Evolutionary conservation across 768 basidiomycete species (phyloP), one percentile per base, ranked within the genome.

Genomic region (Agaricus sinodeliciosus): DNA sequence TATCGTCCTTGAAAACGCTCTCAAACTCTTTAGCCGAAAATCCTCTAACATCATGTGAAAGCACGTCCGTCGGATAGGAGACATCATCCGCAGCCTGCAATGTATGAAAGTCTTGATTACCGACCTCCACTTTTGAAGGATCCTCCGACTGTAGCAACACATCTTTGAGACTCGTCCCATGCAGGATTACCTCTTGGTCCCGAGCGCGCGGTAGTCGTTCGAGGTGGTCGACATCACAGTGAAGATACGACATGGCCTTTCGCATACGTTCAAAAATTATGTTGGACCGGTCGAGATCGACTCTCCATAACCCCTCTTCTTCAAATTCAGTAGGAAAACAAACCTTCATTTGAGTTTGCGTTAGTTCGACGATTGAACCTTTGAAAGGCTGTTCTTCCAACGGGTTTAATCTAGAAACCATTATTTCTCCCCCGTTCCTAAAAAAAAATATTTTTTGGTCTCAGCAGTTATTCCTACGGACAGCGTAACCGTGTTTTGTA

Each of bases 161-260:
- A 57, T 93, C 85, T 25, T 90, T 79, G 11, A 94, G 69, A 51
- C 76, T 69, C 2, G 90, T 92, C 0, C 91, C 92, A 40, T 78
- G 75, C 0, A 89, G 62, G 18, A 88, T 76, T 48, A 71, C 66
- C 59, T 89, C 76, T 27, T 70, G 68, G 49, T 74, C 72, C 1
- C 59, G 52, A 3, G 57, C 59, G 18, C 58, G 50, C 3, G 59
- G 61, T 3, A 58, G 55, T 6, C 49, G 56, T 58, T 82, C 78
- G 25, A 76, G 64, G 7, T 57, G 49, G 2, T 62, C 61, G 0
- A 82, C 78, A 58, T 92, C 79, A 16, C 76, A 69, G 50, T 78
- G 71, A 22, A 93, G 63, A 25, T 75, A 65, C 6, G 66, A 59
- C 19, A 94, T 75, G 9, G 92, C 90, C 1, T 72, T 67, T 8